phyloP scores from a whole-genome alignment of 129 eudicot genomes.

The Rutidosis leptorrhynchoides region DNA sequence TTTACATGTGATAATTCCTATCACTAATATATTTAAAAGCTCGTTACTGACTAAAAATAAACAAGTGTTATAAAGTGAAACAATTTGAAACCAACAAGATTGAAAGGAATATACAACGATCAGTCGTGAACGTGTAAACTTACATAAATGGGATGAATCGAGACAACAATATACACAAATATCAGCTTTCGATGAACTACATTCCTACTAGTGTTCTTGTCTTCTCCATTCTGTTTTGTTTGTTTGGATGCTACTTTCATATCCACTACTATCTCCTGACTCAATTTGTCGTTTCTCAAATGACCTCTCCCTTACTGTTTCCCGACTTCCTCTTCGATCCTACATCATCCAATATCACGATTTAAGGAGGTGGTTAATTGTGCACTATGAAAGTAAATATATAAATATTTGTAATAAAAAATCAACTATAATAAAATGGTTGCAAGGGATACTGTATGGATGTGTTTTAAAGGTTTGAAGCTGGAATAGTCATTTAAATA shows the following conservation, averaged over 20 bases:
- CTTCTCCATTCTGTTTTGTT: slow-evolving; percentile 44
- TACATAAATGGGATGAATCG: slow-evolving; percentile 20
- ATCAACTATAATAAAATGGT: not conserved
- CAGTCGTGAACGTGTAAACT: slow-evolving; percentile 25
- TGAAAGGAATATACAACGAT: slow-evolving; percentile 29
- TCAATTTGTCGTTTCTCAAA: slow-evolving; percentile 50
- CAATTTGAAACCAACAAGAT: slow-evolving; percentile 4
- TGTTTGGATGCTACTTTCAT: slow-evolving; percentile 71
- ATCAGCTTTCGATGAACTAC: slow-evolving; percentile 4
- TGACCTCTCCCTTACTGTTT: slow-evolving; percentile 45
- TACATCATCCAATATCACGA: slow-evolving; percentile 26
- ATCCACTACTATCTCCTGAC: slow-evolving; percentile 90
- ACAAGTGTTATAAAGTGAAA: slow-evolving; percentile 11
- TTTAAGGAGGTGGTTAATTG: not conserved
- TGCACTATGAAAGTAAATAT: not conserved
- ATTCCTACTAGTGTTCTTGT: slow-evolving; percentile 37
- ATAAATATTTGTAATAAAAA: not conserved
- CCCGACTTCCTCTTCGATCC: slow-evolving; percentile 64
- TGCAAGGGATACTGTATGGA: not conserved
- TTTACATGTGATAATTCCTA: too few relatives aligned
- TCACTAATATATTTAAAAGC: too few relatives aligned
- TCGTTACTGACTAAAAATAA: too few relatives aligned
- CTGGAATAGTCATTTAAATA: not conserved
- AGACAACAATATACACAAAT: slow-evolving; percentile 34
- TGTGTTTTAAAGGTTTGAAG: not conserved